Evolutionary conservation across 108 stramenopile genomes (phyloP).

Genomic region (Epithemia pelagica): DNA sequence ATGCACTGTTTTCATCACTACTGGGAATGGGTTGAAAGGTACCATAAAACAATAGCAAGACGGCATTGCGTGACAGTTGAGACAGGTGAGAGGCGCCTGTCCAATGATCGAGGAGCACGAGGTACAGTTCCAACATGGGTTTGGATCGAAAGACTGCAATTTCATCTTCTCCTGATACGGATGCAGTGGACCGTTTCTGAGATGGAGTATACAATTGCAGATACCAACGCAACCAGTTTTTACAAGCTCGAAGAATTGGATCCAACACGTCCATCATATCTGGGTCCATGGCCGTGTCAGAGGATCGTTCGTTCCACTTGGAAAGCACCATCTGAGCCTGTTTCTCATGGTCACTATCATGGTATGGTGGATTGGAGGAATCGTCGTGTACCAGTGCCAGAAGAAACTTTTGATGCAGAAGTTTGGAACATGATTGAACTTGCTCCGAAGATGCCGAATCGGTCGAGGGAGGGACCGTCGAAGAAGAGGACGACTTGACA

Average conservation of each 20-base stretch:
- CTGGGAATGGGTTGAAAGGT: slow-evolving; percentile 37
- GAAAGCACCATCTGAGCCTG: background rate
- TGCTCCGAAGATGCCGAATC: too few relatives aligned
- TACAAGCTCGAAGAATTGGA: slow-evolving; percentile 16
- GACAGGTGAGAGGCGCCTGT: slow-evolving; percentile 5
- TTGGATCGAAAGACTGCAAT: slow-evolving; percentile 5
- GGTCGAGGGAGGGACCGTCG: too few relatives aligned
- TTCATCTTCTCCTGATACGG: too few relatives aligned
- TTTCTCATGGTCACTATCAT: background rate
- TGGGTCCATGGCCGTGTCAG: background rate
- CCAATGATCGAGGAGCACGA: slow-evolving; percentile 13
- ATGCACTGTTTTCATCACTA: slow-evolving; percentile 27
- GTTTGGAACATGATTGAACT: too few relatives aligned
- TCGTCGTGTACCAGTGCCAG: too few relatives aligned
- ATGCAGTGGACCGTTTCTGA: too few relatives aligned
- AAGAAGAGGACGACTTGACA: background rate
- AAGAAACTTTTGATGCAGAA: too few relatives aligned
- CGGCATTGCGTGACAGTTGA: slow-evolving; percentile 44
- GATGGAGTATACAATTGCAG: slow-evolving; percentile 21
- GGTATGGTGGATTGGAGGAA: too few relatives aligned
- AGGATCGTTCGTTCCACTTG: background rate
- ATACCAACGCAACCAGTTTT: slow-evolving; percentile 35
- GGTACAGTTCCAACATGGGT: slow-evolving; percentile 7
- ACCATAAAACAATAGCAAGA: slow-evolving; percentile 57
- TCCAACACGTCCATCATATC: background rate